Evolutionary conservation across 306 rosid genomes (phyloP).

Genomic region (Alnus rubra): DNA sequence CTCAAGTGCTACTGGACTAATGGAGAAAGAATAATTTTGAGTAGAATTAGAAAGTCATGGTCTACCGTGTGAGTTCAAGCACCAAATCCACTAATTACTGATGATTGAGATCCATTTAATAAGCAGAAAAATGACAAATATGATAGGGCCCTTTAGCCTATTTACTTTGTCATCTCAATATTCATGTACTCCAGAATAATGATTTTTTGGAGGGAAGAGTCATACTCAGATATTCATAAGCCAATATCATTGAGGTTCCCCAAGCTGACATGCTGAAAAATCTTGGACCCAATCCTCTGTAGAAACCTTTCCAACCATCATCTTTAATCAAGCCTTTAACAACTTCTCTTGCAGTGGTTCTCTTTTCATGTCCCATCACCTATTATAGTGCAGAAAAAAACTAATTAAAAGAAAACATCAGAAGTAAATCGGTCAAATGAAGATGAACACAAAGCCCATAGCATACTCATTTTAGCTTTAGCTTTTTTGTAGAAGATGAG

Average conservation of each 20-base stretch:
- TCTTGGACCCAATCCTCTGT: slow-evolving; percentile 93
- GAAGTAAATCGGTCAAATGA: slow-evolving; percentile 10
- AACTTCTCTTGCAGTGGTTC: slow-evolving; percentile 68
- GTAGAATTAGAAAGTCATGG: background rate
- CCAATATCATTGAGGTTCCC: slow-evolving; percentile 95
- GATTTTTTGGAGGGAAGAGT: slow-evolving; percentile 27
- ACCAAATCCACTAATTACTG: background rate
- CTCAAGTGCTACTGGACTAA: background rate
- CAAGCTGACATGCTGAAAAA: slow-evolving; percentile 92
- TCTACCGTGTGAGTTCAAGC: background rate
- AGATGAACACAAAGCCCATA: background rate
- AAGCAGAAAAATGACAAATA: background rate
- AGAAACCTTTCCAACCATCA: slow-evolving; percentile 93
- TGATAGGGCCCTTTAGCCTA: background rate
- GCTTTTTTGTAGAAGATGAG: background rate
- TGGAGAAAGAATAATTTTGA: background rate
- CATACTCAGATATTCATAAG: slow-evolving; percentile 89
- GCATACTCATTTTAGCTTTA: background rate
- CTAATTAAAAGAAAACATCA: slow-evolving; percentile 22
- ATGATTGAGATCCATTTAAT: background rate
- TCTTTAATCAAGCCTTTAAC: slow-evolving; percentile 66
- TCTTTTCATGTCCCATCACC: slow-evolving; percentile 74
- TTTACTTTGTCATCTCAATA: background rate
- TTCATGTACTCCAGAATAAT: background rate
- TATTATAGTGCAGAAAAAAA: slow-evolving; percentile 30